Percentiles rank a stretch among this genome's conserved stretches.
phyloP scores from a whole-genome alignment of 2,329 filamentous ascomycete species.

The Colletotrichum cuscutae region DNA sequence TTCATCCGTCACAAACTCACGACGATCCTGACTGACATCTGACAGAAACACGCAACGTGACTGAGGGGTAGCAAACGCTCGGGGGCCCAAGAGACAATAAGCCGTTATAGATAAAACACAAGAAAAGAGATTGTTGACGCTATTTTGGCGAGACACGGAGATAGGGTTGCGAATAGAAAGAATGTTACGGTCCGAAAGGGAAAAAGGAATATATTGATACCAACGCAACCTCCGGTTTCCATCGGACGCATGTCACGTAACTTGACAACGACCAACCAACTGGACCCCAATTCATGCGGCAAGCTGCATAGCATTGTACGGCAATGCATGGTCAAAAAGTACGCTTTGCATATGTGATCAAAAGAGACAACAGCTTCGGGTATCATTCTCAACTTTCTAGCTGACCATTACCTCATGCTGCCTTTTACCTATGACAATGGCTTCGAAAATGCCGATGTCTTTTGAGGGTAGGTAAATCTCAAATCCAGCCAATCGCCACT shows the following conservation, averaged over 20 bases:
- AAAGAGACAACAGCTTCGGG: constrained; percentile 45
- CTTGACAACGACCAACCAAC: neutral
- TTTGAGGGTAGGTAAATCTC: constrained; percentile 6
- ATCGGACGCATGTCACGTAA: neutral
- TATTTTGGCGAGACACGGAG: neutral
- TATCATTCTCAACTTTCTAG: constrained; percentile 48
- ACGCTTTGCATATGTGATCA: neutral
- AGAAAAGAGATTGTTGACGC: neutral
- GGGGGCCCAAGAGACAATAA: neutral
- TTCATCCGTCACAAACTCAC: neutral
- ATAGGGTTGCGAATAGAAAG: neutral
- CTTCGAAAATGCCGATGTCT: neutral
- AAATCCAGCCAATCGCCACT: constrained; percentile 10
- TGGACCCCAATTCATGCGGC: neutral
- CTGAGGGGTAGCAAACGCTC: too few species aligned
- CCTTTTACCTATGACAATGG: constrained; percentile 18
- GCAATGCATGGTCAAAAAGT: neutral
- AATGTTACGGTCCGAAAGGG: neutral
- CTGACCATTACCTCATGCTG: constrained; percentile 35
- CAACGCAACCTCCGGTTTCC: neutral
- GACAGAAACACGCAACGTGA: neutral
- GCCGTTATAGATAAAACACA: neutral
- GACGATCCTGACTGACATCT: neutral
- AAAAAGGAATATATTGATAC: neutral
- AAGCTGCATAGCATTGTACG: neutral